phyloP scores from a whole-genome alignment of 163 green algal species.

The Chlamydomonas reinhardtii region DNA sequence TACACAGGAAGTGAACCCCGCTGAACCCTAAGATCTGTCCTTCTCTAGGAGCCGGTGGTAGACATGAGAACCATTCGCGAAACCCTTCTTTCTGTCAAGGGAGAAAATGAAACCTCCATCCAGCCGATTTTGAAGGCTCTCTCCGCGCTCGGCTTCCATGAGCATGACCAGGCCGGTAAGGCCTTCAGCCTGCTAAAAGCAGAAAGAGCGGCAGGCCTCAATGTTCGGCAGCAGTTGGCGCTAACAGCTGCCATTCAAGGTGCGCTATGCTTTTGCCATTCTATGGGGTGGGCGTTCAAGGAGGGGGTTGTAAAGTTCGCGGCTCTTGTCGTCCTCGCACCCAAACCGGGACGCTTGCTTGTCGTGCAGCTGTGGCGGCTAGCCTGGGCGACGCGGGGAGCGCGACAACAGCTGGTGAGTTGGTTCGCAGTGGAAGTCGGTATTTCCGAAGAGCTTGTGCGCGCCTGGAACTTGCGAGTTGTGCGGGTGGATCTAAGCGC shows the following conservation, averaged over 20 bases:
- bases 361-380: slow-evolving; percentile 9
- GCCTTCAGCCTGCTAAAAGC: neutral
- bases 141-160: neutral
- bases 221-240: neutral
- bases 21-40: too few relatives aligned
- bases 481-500: too few relatives aligned
- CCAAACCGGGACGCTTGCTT: neutral
- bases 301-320: neutral
- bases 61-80: slow-evolving; percentile 3
- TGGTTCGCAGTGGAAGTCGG: too few relatives aligned
- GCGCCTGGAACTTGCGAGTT: too few relatives aligned
- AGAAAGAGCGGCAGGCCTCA: neutral
- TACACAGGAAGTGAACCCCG: too few relatives aligned
- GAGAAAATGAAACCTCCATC: neutral
- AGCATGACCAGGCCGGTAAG: neutral
- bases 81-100: neutral
- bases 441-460: too few relatives aligned
- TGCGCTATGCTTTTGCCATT: neutral
- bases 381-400: too few relatives aligned
- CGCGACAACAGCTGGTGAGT: too few relatives aligned
- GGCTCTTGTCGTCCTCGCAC: neutral
- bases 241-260: slow-evolving; percentile 21
- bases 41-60: too few relatives aligned
- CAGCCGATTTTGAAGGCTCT: neutral
- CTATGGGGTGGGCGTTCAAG: neutral